These are phyloP conservation scores for Cerrena zonata DNA, from an alignment of 1,284 basidiomycete genomes.

Conservation along the genomic window DNA sequence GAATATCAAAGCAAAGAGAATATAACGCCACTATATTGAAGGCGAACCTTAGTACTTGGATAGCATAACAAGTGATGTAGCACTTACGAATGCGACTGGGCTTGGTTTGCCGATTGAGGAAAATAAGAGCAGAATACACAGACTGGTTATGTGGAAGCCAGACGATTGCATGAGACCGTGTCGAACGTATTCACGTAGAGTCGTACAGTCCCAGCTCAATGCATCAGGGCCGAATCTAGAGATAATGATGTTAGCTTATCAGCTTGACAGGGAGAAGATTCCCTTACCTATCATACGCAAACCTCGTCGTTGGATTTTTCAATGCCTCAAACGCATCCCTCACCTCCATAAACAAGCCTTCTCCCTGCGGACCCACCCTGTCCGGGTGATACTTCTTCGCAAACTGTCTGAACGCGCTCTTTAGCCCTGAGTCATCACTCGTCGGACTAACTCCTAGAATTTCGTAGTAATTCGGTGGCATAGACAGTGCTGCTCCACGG, in stretches of 20 bases:
- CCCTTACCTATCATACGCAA: constrained; percentile 79
- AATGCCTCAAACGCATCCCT: constrained; percentile 77
- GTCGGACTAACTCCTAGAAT: constrained; percentile 58
- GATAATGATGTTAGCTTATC: constrained; percentile 2
- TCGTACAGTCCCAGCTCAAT: constrained; percentile 64
- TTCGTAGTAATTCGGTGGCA: constrained; percentile 70
- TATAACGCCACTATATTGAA: constrained; percentile 63
- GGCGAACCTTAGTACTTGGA: neutral
- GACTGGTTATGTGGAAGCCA: constrained; percentile 70
- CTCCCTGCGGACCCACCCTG: constrained; percentile 59
- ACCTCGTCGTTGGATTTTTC: constrained; percentile 72
- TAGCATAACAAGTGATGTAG: constrained; percentile 5
- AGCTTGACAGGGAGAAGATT: neutral
- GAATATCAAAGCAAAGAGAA: constrained; percentile 56
- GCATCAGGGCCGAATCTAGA: constrained; percentile 72
- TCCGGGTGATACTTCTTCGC: constrained; percentile 78
- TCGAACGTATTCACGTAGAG: constrained; percentile 64
- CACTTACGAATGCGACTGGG: constrained; percentile 62
- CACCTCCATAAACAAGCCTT: constrained; percentile 65
- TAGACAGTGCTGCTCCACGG: constrained; percentile 45
- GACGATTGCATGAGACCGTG: constrained; percentile 60
- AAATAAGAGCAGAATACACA: constrained; percentile 52
- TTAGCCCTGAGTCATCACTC: constrained; percentile 63
- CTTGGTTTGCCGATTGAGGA: constrained; percentile 57
- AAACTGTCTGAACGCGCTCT: constrained; percentile 68